Evolutionary conservation across 192 early-diverging fungal species (phyloP).

Genomic region (Linnemannia elongata): DNA sequence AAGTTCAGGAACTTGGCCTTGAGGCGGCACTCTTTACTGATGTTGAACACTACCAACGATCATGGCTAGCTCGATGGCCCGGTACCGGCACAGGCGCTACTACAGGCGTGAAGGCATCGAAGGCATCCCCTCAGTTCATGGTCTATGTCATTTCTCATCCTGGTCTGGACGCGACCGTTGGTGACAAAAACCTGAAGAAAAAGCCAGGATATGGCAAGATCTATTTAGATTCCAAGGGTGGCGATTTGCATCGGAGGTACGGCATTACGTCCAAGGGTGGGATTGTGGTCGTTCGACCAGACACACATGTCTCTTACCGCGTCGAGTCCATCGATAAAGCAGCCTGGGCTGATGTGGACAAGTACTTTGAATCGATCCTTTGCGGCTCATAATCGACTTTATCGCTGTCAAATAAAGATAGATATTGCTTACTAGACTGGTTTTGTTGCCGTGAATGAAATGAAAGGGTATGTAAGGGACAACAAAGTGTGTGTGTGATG

Average conservation of each 20-base stretch:
- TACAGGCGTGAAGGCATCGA: background rate
- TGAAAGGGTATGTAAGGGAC: too few species aligned
- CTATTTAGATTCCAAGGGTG: constrained; percentile 4
- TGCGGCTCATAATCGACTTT: background rate
- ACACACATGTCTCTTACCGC: constrained; percentile 19
- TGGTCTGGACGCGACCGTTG: background rate
- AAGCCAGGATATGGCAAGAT: background rate
- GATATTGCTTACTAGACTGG: too few species aligned
- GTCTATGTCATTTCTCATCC: background rate
- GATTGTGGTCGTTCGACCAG: constrained; percentile 30
- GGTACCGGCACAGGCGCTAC: background rate
- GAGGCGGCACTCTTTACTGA: background rate
- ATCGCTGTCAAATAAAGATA: too few species aligned
- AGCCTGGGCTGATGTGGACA: constrained; percentile 23
- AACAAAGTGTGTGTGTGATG: too few species aligned
- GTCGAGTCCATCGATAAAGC: background rate
- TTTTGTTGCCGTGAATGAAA: too few species aligned
- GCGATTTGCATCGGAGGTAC: constrained; percentile 8
- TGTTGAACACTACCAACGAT: background rate
- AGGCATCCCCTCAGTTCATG: background rate
- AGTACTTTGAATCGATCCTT: constrained; percentile 21
- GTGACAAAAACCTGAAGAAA: background rate
- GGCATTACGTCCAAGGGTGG: background rate
- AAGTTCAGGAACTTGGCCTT: background rate
- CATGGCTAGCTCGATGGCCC: background rate